Evolutionary conservation across 129 eudicot genomes (phyloP), one percentile per base, ranked within the genome.

Genomic region (Lactuca sativa): DNA sequence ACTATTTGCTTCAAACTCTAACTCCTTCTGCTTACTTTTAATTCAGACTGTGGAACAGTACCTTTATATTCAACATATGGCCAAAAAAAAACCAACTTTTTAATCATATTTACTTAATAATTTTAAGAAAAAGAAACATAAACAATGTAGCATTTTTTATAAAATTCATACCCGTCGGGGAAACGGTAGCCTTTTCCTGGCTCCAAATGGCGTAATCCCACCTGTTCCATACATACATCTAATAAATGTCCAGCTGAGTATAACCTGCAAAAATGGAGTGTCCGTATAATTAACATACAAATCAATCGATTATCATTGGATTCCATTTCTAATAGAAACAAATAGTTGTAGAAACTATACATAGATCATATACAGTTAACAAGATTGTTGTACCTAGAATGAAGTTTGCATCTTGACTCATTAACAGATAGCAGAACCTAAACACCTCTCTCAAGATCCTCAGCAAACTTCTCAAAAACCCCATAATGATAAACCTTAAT

Each of bases 241-340:
- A 91, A 81, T 74, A 91, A 76, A 88, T 91, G 97, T 49, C 93
- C 97, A 59, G 89, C 97, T 70, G 97, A 88, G 73, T 91, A 95
- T 69, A 91, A 79, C 89, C 97, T 91, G 78, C 41, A 76, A 52
- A 47, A 64, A 18, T 32, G 62, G 12, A 40, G 14, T 62, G 51
- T 4, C n/a, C 52, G 1, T n/a, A 47, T 47, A 47, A 47, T 47
- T 47, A 47, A 43, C 44, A 21, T 21, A 0, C 21, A 21, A 21
- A 21, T 21, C 21, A 21, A 21, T 21, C 21, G 21, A 21, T 21
- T 21, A 21, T 21, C 21, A 21, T 0, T 21, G 21, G 21, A 21
- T 21, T 21, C 21, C 21, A 21, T 21, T 21, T 21, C 21, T 21
- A 21, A 21, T 21, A 21, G 21, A 21, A 21, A 21, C 21, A 21